Base-by-base conservation (phyloP, 2,329 filamentous ascomycete species). In the Gnomoniopsis smithogilvyi region DNA sequence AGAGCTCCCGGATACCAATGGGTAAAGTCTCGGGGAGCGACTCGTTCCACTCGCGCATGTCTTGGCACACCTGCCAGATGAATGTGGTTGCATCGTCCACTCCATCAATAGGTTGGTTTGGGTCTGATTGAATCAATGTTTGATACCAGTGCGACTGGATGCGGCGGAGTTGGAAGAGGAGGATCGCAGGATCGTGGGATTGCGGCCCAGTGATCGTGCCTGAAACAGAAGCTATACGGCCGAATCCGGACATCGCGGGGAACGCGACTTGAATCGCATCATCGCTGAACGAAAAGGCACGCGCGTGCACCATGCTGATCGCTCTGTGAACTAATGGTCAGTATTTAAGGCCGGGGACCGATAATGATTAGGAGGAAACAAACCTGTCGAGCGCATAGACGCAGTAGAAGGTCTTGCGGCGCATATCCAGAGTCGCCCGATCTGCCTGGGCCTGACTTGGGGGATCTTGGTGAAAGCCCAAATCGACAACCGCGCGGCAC, bases 241-340 rank as follows among this genome's bases (percentile, higher is more conserved):
- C 72, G 65, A 75, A 67, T 36, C 74, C 71, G n/a, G 75, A 70
- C 8, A 75, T 71, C 56, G 83, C 81, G 1, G 92, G 92, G 62
- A 92, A 84, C n/a, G 83, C 84, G 33, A 98, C 93, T 64, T 91
- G 88, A 26, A 90, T 84, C 6, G 93, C 89, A 58, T 94, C 91
- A 69, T 98, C 94, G 0, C 92, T 94, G 69, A 98, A 97, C 0
- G 94, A 96, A 71, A 97, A 97, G 0, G 92, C 88, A 36, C 92
- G 83, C 12, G 90, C 90, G 65, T 96, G 87, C 4, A 94, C 90
- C 78, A 96, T 90, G 66, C 92, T 96, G 49, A 96, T 93, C 12
- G 91, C 87, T 68, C 92, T 92, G 63, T 46, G 8, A 19, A 38
- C 33, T 6, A 21, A 15, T 11, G n/a, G 24, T 65, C 21, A 62